Conservation (phyloP, 768 basidiomycete genomes). For the Antrodiella citrinella region DNA sequence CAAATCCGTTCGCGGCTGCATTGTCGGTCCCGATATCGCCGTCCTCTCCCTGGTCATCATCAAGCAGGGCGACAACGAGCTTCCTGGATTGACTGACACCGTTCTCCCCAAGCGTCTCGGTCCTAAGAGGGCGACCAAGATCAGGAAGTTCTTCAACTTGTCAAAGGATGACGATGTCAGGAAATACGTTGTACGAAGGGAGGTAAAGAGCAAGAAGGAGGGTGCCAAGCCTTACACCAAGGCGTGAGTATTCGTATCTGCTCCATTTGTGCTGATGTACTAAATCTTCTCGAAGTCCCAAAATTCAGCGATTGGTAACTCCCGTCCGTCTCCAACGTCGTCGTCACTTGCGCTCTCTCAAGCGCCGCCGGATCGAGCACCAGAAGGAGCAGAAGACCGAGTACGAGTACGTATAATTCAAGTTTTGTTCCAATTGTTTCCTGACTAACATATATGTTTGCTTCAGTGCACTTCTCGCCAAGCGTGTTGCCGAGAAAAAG, state of each 20-base stretch:
- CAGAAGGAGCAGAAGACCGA: slow-evolving; percentile 96
- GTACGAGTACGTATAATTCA: slow-evolving; percentile 61
- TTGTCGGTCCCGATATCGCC: slow-evolving; percentile 94
- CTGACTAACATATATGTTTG: slow-evolving; percentile 4
- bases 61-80: slow-evolving; percentile 89
- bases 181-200: slow-evolving; percentile 92
- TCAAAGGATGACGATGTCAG: slow-evolving; percentile 97
- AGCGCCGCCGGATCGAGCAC: slow-evolving; percentile 77
- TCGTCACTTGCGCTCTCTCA: slow-evolving; percentile 84
- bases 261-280: background rate
- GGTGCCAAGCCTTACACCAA: slow-evolving; percentile 93
- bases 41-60: slow-evolving; percentile 91
- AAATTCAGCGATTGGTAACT: slow-evolving; percentile 95
- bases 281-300: slow-evolving; percentile 48
- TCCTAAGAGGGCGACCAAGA: slow-evolving; percentile 96
- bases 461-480: slow-evolving; percentile 60
- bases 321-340: slow-evolving; percentile 94
- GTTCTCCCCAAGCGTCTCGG: slow-evolving; percentile 94
- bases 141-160: slow-evolving; percentile 95
- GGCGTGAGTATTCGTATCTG: slow-evolving; percentile 52
- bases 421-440: background rate
- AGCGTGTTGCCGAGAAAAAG: slow-evolving; percentile 92
- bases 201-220: slow-evolving; percentile 90
- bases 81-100: slow-evolving; percentile 86
- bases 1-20: slow-evolving; percentile 98